Conservation (phyloP, 495 filamentous ascomycete species). For the Aspergillus saccharolyticus region DNA sequence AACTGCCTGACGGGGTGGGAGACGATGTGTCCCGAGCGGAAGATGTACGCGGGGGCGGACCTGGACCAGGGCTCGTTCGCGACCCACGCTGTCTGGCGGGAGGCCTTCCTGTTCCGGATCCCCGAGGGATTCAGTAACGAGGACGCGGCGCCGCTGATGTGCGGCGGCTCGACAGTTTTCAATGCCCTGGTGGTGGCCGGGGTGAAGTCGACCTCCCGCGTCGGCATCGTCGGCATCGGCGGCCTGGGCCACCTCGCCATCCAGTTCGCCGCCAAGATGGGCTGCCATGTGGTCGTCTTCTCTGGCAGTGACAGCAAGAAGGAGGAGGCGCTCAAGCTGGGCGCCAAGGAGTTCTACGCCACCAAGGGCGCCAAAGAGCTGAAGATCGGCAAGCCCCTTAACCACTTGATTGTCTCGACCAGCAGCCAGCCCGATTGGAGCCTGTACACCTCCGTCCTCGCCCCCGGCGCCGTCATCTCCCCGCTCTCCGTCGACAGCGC, state of each 20-base stretch:
- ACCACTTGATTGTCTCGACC: slow-evolving; percentile 47
- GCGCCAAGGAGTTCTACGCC: slow-evolving; percentile 46
- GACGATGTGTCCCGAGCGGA: slow-evolving; percentile 44
- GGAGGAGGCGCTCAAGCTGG: slow-evolving; percentile 49
- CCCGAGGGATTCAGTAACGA: slow-evolving; percentile 46
- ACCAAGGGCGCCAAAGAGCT: slow-evolving; percentile 38
- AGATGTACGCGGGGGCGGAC: slow-evolving; percentile 45
- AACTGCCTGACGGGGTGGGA: slow-evolving; percentile 53
- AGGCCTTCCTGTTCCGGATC: slow-evolving; percentile 49
- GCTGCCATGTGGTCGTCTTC: slow-evolving; percentile 58
- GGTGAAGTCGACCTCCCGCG: slow-evolving; percentile 43
- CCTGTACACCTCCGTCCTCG: slow-evolving; percentile 36
- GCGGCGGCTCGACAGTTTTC: slow-evolving; percentile 51
- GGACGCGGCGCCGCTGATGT: slow-evolving; percentile 50
- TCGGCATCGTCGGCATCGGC: slow-evolving; percentile 59
- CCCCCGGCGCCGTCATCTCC: slow-evolving; percentile 44
- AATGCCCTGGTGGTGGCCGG: slow-evolving; percentile 41
- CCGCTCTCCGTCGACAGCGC: slow-evolving; percentile 46
- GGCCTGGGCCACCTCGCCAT: slow-evolving; percentile 62
- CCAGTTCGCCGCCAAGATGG: slow-evolving; percentile 58
- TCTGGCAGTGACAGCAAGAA: slow-evolving; percentile 53
- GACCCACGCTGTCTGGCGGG: slow-evolving; percentile 50
- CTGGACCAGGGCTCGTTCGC: slow-evolving; percentile 55
- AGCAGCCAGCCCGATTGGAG: slow-evolving; percentile 40
- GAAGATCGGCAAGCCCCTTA: slow-evolving; percentile 28